Base-by-base conservation (phyloP, 441 rosid species). In the Corymbia citriodora region DNA sequence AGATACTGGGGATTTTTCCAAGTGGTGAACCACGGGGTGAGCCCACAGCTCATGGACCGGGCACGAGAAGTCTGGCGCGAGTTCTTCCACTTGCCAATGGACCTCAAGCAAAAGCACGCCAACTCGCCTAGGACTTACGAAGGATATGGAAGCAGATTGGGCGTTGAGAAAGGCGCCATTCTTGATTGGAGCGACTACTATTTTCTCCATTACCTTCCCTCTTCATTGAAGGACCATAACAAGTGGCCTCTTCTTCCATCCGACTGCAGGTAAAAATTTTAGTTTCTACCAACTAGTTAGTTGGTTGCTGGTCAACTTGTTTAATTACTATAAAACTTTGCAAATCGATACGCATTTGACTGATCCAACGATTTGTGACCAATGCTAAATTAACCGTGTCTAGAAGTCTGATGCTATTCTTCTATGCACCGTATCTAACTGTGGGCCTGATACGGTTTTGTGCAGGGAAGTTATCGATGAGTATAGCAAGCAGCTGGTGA, bases 131-230 rank as follows among this genome's bases (percentile, higher is more conserved):
- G 89, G 86, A 97, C 98, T 11, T 97, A 97, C 19, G 99, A 97
- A 93, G 99, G 99, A 0, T 97, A 97, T 89, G 99, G 99, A 15
- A 97, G 99, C 89, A 92, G 98, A 74, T 88, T 97, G 88, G 99
- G 99, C 18, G 91, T 96, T 31, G 94, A 96, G 72, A 97, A 96
- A 89, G 98, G 97, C 68, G 98, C 99, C 88, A 91, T 92, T 93
- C 98, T 97, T 89, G 99, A 97, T 90, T 97, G 99, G 99, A 94
- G 97, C 88, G 99, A 97, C 85, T 97, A 97, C 91, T 97, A 96
- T 54, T 97, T 48, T 90, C 98, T 97, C 59, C 98, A 97, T 91
- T 94, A 92, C 93, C 96, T 94, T 91, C 99, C 99, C 55, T 33
- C 36, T 61, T 89, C 53, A 54, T 90, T 95, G 89, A 96, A 95